Conservation (phyloP, 2,329 filamentous ascomycete species). For the Helminthosporium solani region DNA sequence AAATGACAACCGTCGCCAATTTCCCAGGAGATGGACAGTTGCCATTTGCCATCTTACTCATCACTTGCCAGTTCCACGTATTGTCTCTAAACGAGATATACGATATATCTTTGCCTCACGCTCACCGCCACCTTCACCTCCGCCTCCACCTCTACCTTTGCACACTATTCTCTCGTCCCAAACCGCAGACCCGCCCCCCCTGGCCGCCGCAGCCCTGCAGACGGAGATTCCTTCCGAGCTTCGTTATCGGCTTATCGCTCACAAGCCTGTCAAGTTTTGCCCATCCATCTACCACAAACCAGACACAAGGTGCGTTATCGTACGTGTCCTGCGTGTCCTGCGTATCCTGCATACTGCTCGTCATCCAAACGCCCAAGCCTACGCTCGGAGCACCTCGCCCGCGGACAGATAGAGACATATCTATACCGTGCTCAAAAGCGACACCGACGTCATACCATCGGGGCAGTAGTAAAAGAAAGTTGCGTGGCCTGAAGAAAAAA, state of each 20-base stretch:
- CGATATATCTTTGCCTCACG: not conserved
- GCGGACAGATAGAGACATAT: constrained; percentile 5
- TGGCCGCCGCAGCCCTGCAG: constrained; percentile 7
- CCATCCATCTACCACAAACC: too few species aligned
- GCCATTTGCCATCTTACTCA: constrained; percentile 6
- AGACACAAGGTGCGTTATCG: too few species aligned
- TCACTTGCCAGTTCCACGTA: constrained; percentile 1
- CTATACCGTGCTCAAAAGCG: not conserved
- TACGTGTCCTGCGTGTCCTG: too few species aligned
- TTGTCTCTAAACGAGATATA: not conserved
- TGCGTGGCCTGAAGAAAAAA: too few species aligned
- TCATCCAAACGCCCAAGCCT: not conserved
- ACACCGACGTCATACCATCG: constrained; percentile 1
- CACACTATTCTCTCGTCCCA: too few species aligned
- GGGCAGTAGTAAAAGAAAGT: too few species aligned
- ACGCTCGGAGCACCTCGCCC: constrained; percentile 1
- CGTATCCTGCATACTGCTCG: too few species aligned
- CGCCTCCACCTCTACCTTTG: too few species aligned
- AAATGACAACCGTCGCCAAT: constrained; percentile 17
- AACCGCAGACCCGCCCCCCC: not conserved
- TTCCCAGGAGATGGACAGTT: constrained; percentile 8
- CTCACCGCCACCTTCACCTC: not conserved
- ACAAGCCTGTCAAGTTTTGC: constrained; percentile 26
- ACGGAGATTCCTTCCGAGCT: constrained; percentile 18
- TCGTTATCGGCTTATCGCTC: constrained; percentile 40